A percentile compares a stretch with the other conserved stretches of the same genome.
Conservation (phyloP, 2,329 filamentous ascomycete species). For the Achaetomium macrosporum region DNA sequence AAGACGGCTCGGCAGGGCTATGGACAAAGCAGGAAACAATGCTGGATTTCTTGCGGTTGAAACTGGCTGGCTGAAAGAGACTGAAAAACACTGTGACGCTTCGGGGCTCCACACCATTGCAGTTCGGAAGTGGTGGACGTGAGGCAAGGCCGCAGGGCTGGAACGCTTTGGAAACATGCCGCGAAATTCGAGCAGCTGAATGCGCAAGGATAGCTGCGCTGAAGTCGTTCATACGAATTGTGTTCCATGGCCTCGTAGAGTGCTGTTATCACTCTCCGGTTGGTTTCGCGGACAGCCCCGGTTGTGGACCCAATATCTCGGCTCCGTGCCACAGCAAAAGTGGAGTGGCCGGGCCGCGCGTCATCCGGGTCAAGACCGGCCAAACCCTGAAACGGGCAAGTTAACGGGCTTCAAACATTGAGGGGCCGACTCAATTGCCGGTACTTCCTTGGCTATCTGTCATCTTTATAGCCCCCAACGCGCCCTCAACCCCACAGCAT, state of each 20-base stretch:
- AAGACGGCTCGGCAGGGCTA: too few relatives aligned
- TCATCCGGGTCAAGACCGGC: constrained; percentile 2
- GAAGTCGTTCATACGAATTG: too few relatives aligned
- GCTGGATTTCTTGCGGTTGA: too few relatives aligned
- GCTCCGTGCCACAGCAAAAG: constrained; percentile 11
- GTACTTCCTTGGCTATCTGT: neutral
- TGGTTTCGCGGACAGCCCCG: neutral
- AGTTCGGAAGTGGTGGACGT: too few relatives aligned
- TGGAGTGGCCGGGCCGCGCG: constrained; percentile 7
- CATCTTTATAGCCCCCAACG: neutral
- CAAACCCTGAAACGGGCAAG: constrained; percentile 13
- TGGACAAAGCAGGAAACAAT: too few relatives aligned
- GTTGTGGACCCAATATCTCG: neutral
- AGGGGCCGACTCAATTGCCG: neutral
- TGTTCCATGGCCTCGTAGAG: neutral
- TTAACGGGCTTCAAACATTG: constrained; percentile 9
- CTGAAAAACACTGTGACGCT: too few relatives aligned
- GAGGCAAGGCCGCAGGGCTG: too few relatives aligned
- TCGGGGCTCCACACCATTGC: too few relatives aligned
- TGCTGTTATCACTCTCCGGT: neutral
- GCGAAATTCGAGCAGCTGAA: too few relatives aligned
- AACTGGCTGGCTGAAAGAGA: too few relatives aligned
- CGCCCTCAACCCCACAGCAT: neutral
- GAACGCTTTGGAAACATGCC: too few relatives aligned
- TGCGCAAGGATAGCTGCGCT: too few relatives aligned